These are phyloP conservation scores for Helianthus tuberosus DNA, from an alignment of 129 eudicot genomes.

Conservation along the genomic window DNA sequence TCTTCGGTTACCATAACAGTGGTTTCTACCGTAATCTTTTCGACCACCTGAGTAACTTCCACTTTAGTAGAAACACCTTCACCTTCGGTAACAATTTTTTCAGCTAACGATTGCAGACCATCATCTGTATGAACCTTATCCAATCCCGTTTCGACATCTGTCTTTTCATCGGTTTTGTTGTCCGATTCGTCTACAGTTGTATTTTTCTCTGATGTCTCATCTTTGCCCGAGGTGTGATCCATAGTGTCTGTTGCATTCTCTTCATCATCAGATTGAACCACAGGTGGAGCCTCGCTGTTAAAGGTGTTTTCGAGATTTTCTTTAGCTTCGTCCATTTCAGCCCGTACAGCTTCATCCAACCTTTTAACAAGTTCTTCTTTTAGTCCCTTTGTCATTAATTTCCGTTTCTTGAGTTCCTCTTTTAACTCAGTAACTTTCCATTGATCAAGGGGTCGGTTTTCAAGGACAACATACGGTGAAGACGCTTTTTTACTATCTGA, in stretches of 20 bases:
- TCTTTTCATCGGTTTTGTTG: constrained; percentile 8
- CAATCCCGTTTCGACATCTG: constrained; percentile 28
- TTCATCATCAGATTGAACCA: constrained; percentile 35
- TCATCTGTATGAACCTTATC: constrained; percentile 37
- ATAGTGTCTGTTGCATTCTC: constrained; percentile 21
- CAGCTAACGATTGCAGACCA: constrained; percentile 21
- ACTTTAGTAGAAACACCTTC: constrained; percentile 31
- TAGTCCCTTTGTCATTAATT: constrained; percentile 62
- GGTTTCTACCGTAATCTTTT: constrained; percentile 37
- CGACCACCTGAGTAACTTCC: constrained; percentile 31
- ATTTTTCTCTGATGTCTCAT: constrained; percentile 9
- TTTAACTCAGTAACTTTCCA: constrained; percentile 94
- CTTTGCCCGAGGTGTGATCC: constrained; percentile 16
- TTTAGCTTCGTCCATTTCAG: constrained; percentile 41
- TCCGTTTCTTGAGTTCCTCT: constrained; percentile 88
- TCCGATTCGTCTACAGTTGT: background rate
- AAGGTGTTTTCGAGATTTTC: constrained; percentile 33
- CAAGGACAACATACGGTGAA: constrained; percentile 64
- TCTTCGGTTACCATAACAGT: constrained; percentile 39
- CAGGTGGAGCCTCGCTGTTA: constrained; percentile 30
- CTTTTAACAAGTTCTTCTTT: constrained; percentile 83
- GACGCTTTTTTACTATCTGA: constrained; percentile 48
- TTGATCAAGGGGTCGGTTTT: constrained; percentile 76
- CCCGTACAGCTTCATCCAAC: constrained; percentile 69
- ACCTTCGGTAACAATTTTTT: constrained; percentile 31